Base-by-base conservation (phyloP, 2,329 filamentous ascomycete species). In the Stagonosporopsis cucurbitacearum region DNA sequence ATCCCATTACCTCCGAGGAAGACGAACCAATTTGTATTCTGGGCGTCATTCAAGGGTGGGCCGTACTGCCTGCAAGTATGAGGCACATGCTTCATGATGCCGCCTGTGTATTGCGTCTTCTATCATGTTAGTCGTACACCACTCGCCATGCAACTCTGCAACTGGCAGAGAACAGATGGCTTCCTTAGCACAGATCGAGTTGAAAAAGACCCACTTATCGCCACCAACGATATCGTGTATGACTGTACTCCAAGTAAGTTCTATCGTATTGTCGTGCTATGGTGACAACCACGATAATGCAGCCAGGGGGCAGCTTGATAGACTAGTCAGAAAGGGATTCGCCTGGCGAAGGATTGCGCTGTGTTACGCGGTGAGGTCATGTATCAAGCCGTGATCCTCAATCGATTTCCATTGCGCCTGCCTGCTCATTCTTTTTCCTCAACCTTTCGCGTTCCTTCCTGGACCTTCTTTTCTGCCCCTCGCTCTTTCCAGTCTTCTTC, bases 81-180 rank as follows among this genome's bases (percentile, higher is more conserved):
- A 2, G 79, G 79, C 5, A 77, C 79, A 57, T 80, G 79, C 53
- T 72, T 79, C 49, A 69, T 68, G 52, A 84, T 84, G 65, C 75
- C 79, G 59, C 80, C 81, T 1, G 68, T 85, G 1, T 87, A 86
- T 61, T 82, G 86, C 52, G 80, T 80, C 4, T 86, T 85, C 64
- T 87, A 83, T 73, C 88, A 87, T 70, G 68, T 88, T 28, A 75
- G 63, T 54, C 15, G 40, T 20, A 20, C 17, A 20, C 19, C 25
- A 20, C 12, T 25, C 9, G 2, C 0, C 4, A 37, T 4, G 25
- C 25, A 30, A n/a, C 8, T 15, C 28, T 15, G 8, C 4, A 19
- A 28, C 46, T 59, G 9, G 56, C 25, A 35, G 2, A 19, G 23
- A 7, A 5, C 40, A 71, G 68, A 58, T 78, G 28, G 74, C 75